Percentiles rank a stretch among this genome's conserved stretches.
Evolutionary conservation across 441 rosid species (phyloP).

Genomic region (California macrophylla): DNA sequence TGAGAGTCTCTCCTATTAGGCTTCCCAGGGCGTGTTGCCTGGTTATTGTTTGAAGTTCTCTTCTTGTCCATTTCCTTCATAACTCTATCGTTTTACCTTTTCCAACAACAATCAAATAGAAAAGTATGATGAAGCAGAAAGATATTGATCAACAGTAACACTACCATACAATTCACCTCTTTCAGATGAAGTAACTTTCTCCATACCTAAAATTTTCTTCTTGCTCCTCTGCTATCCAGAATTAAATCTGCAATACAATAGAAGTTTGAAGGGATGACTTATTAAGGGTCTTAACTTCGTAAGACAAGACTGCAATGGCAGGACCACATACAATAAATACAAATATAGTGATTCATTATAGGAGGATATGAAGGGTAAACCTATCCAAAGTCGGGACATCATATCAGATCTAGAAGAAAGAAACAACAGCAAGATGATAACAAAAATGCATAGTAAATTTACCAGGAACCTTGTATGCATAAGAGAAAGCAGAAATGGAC

Average conservation of each 20-base stretch:
- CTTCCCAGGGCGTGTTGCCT: constrained; percentile 27
- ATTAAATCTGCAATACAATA: constrained; percentile 17
- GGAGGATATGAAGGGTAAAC: not conserved
- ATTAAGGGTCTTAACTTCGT: not conserved
- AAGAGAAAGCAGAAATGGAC: not conserved
- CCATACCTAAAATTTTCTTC: not conserved
- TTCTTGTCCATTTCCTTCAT: constrained; percentile 48
- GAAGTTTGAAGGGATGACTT: not conserved
- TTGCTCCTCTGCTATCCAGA: not conserved
- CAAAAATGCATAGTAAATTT: not conserved
- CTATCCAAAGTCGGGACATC: not conserved
- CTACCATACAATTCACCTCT: constrained; percentile 6
- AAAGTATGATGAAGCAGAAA: constrained; percentile 12
- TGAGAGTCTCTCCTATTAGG: constrained; percentile 31
- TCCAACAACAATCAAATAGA: constrained; percentile 20
- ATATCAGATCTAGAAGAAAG: not conserved
- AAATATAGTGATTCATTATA: not conserved
- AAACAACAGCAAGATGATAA: not conserved
- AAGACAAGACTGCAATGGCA: not conserved
- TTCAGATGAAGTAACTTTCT: constrained; percentile 1
- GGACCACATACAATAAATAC: not conserved
- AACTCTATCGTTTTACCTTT: constrained; percentile 17
- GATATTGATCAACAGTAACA: not conserved
- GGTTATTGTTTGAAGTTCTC: constrained; percentile 30
- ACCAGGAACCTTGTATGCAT: not conserved